A percentile compares a stretch with the other conserved stretches of the same genome.
Evolutionary conservation across 75 land plant species (phyloP).

Genomic region (Isoetes taiwanensis): DNA sequence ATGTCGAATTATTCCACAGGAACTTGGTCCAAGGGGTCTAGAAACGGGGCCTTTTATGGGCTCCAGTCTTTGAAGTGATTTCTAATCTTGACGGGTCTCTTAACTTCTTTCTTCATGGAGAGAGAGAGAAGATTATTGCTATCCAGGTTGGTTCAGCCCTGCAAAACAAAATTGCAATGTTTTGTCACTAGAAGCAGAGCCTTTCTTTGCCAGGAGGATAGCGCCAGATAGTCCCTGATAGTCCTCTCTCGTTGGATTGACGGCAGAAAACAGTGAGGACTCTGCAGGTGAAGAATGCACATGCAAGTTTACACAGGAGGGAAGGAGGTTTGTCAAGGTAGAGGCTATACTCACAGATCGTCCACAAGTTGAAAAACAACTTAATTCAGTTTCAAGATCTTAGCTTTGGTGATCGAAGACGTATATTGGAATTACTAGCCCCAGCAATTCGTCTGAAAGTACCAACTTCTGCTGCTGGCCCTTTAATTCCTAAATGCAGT

Average conservation of each 20-base stretch:
- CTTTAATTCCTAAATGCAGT: constrained; percentile 30
- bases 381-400: constrained; percentile 41
- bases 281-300: constrained; percentile 9
- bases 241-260: too few species aligned
- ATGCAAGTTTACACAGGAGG: constrained; percentile 17
- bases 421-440: constrained; percentile 54
- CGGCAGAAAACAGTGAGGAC: background rate
- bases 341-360: background rate
- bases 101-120: constrained; percentile 67
- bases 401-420: constrained; percentile 63
- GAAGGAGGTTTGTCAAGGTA: background rate
- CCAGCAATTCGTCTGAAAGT: constrained; percentile 32
- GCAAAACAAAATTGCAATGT: constrained; percentile 47
- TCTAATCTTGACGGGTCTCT: constrained; percentile 42
- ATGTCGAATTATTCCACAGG: constrained; percentile 81
- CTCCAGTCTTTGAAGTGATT: constrained; percentile 81
- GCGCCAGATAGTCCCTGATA: too few species aligned
- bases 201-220: constrained; percentile 9
- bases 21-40: constrained; percentile 51
- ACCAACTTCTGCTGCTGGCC: constrained; percentile 26
- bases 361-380: too few species aligned
- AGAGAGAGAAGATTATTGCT: constrained; percentile 46
- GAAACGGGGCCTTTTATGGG: constrained; percentile 56
- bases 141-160: constrained; percentile 48
- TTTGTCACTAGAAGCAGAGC: constrained; percentile 62